Conservation (phyloP, 148 eudicot genomes). For the Bassia scoparia region DNA sequence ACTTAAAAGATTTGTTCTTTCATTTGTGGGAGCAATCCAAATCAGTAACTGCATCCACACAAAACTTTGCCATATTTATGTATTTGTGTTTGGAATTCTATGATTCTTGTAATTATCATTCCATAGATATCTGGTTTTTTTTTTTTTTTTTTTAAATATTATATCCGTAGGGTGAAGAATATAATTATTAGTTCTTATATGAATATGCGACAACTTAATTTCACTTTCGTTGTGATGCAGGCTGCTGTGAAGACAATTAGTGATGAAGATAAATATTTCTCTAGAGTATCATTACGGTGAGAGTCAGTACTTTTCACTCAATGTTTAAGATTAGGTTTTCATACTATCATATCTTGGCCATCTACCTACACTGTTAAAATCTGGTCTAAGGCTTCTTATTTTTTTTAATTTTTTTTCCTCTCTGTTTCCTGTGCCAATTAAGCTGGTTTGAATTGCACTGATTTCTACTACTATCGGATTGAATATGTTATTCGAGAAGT, state of each 20-base stretch:
- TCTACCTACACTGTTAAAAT: slow-evolving; percentile 12
- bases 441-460: too few species aligned
- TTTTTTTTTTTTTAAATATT: too few species aligned
- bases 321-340: not conserved
- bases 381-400: too few species aligned
- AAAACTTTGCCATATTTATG: too few species aligned
- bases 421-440: not conserved
- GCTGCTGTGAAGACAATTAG: slow-evolving; percentile 88
- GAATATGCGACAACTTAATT: not conserved
- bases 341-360: not conserved
- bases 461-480: not conserved
- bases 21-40: too few species aligned
- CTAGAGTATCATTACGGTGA: slow-evolving; percentile 86
- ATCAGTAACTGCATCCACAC: too few species aligned
- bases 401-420: not conserved
- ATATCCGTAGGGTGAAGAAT: too few species aligned
- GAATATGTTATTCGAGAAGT: not conserved
- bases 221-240: slow-evolving; percentile 42
- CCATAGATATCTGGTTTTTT: too few species aligned
- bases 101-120: too few species aligned
- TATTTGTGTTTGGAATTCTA: too few species aligned
- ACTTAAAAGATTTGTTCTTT: too few species aligned
- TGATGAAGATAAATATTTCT: slow-evolving; percentile 85
- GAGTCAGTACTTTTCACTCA: slow-evolving; percentile 19
- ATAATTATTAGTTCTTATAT: too few species aligned